Base-by-base conservation (phyloP, 1,284 basidiomycete species). In the Sphagnurus paluster region DNA sequence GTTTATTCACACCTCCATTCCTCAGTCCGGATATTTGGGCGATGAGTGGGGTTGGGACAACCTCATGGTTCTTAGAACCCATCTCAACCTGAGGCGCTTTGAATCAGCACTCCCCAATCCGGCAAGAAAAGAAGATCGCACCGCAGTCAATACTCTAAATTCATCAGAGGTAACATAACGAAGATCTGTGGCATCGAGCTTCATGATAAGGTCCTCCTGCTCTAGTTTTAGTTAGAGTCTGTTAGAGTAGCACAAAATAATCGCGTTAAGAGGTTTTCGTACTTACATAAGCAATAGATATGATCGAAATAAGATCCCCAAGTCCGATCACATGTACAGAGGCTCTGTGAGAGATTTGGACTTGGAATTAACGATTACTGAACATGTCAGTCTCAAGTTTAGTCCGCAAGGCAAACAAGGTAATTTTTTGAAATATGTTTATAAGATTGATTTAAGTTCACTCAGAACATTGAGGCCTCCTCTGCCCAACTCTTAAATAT, bases 61-160 rank as follows among this genome's bases (percentile, higher is more conserved):
- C 80, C 68, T 98, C 90, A 64, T 99, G 96, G 62, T 98, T 98
- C 72, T 97, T 97, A 4, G 93, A 97, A 26, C 96, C 97, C 79
- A 97, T 94, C 72, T 99, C 96, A 32, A 90, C 88, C 92, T 96
- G 63, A 28, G 37, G 38, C 28, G 33, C 19, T n/a, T n/a, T 23
- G 32, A 8, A 47, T 24, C 40, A 36, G 24, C 30, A 35, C n/a
- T 49, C 38, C 46, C 44, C 30, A n/a, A 48, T 20, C 32, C 35
- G 29, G 32, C 25, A 30, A 10, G 43, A 19, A 39, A 36, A 33
- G 33, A 36, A 38, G 45, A 30, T 29, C 25, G 21, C 62, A 97
- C 93, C 39, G 96, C 93, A 19, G 92, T 93, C 26, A 99, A 76
- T 10, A 98, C 93, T 42, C 95, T 77, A 68, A 98, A 99, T 65